Percentiles rank a stretch among this genome's conserved stretches.
Conservation (phyloP, 257 asterid species). For the Echites panduratus region DNA sequence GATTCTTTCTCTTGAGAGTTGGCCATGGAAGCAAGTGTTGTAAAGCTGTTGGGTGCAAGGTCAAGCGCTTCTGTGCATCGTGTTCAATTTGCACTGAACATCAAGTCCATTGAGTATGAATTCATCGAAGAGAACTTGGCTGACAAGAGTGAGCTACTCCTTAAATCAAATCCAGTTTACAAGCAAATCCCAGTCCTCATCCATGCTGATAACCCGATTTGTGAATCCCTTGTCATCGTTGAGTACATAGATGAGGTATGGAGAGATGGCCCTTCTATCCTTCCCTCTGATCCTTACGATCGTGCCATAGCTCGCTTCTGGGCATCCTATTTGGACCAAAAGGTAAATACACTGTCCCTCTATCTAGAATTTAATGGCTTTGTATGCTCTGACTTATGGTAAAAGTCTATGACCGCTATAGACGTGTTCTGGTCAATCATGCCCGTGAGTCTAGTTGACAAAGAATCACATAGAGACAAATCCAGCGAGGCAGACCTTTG, state of each 20-base stretch:
- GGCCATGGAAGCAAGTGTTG: conserved; percentile 33
- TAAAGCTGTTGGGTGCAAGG: conserved; percentile 36
- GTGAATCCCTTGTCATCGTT: conserved; percentile 49
- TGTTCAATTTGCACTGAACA: conserved; percentile 38
- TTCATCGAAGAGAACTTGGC: conserved; percentile 21
- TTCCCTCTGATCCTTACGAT: conserved; percentile 39
- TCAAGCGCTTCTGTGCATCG: conserved; percentile 37
- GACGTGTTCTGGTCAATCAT: too few relatives aligned
- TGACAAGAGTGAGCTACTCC: conserved; percentile 33
- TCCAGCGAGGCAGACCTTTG: too few relatives aligned
- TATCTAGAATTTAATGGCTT: too few relatives aligned
- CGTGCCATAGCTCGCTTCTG: conserved; percentile 49
- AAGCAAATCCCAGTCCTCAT: conserved; percentile 54
- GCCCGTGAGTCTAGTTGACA: too few relatives aligned
- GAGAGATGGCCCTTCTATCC: conserved; percentile 28
- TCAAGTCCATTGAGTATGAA: conserved; percentile 46
- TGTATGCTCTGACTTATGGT: too few relatives aligned
- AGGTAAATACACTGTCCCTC: too few relatives aligned
- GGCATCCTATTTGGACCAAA: conserved; percentile 48
- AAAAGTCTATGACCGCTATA: too few relatives aligned
- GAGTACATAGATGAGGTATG: conserved; percentile 39
- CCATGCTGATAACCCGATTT: conserved; percentile 30
- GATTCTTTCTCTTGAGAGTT: not conserved
- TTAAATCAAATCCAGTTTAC: conserved; percentile 42
- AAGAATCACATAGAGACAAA: too few relatives aligned